Conservation (phyloP, 129 eudicot genomes). For the Arctium minus region DNA sequence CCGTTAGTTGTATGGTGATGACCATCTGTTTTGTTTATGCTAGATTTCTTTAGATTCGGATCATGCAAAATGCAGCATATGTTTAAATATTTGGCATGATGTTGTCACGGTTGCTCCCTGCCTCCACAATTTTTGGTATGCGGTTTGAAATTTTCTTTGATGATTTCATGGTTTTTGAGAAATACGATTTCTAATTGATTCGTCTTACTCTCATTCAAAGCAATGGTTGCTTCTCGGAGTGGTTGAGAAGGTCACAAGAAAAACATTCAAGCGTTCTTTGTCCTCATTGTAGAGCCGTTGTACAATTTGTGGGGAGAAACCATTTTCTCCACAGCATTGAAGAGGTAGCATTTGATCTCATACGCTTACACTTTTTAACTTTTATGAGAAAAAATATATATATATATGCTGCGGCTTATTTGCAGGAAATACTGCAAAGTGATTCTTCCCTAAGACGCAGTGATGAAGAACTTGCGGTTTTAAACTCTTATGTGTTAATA, state of each 20-base stretch:
- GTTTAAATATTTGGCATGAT: slow-evolving; percentile 93
- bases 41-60: slow-evolving; percentile 74
- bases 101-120: slow-evolving; percentile 98
- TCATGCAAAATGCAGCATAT: slow-evolving; percentile 82
- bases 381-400: not conserved
- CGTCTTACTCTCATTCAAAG: slow-evolving; percentile 32
- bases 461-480: slow-evolving; percentile 64
- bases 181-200: not conserved
- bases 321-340: slow-evolving; percentile 80
- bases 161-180: slow-evolving; percentile 6
- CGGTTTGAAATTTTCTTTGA: not conserved
- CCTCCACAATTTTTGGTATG: slow-evolving; percentile 92
- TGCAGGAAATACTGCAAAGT: slow-evolving; percentile 73
- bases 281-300: slow-evolving; percentile 89
- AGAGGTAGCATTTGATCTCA: slow-evolving; percentile 47
- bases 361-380: not conserved
- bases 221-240: slow-evolving; percentile 97
- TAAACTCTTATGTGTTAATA: slow-evolving; percentile 67
- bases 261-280: slow-evolving; percentile 71
- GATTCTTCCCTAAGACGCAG: slow-evolving; percentile 75
- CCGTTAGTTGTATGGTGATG: not conserved
- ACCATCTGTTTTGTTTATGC: slow-evolving; percentile 10
- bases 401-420: not conserved
- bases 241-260: slow-evolving; percentile 80
- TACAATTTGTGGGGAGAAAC: slow-evolving; percentile 84